Conservation (phyloP, 768 basidiomycete genomes). For the Hypsizygus marmoreus region DNA sequence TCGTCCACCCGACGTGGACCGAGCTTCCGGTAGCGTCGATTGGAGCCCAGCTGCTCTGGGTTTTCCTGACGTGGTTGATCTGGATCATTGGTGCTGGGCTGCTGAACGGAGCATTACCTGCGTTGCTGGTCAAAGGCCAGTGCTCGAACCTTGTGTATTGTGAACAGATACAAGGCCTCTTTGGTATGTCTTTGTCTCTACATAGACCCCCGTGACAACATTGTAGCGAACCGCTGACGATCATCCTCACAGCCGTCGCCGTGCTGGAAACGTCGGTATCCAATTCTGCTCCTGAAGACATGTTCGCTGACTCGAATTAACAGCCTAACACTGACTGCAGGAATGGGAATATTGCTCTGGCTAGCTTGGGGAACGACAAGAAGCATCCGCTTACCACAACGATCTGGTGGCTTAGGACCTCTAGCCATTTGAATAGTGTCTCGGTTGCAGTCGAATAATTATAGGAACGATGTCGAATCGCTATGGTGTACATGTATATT, state of each 20-base stretch:
- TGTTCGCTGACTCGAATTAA: conserved; percentile 2
- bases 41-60: conserved; percentile 62
- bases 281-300: neutral
- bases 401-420: no score
- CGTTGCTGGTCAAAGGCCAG: conserved; percentile 37
- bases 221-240: conserved; percentile 2
- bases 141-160: conserved; percentile 56
- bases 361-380: conserved; percentile 55
- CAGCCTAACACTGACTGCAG: conserved; percentile 49
- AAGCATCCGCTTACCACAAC: no score
- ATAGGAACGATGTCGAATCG: no score
- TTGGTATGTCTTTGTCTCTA: conserved; percentile 38
- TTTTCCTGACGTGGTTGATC: conserved; percentile 56
- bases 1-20: conserved; percentile 61
- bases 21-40: conserved; percentile 54
- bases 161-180: conserved; percentile 54
- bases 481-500: neutral
- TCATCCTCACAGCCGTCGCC: no score
- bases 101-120: conserved; percentile 51
- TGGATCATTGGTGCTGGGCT: conserved; percentile 61
- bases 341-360: conserved; percentile 51
- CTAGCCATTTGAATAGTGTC: no score
- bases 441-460: no score
- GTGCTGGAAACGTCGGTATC: conserved; percentile 52
- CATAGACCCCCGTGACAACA: neutral